These are phyloP conservation scores for Diaporthe aspalathi DNA, from an alignment of 2,329 filamentous ascomycete species.

Conservation along the genomic window DNA sequence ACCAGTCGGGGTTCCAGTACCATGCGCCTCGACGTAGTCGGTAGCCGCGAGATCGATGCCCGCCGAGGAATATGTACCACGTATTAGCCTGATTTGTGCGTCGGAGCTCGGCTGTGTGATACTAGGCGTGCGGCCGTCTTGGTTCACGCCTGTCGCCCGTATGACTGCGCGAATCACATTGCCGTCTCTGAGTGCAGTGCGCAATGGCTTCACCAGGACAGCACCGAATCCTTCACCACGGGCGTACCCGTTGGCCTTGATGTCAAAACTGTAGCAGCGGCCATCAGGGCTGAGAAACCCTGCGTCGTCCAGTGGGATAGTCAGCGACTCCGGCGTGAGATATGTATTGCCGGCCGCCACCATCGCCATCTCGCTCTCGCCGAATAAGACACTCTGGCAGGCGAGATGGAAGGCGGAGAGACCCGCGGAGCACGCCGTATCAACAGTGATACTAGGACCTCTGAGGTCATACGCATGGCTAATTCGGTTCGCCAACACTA, in stretches of 20 bases:
- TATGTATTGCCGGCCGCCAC: slow-evolving; percentile 53
- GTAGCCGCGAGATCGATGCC: slow-evolving; percentile 38
- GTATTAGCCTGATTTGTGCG: slow-evolving; percentile 50
- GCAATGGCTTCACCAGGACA: slow-evolving; percentile 59
- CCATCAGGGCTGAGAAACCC: slow-evolving; percentile 52
- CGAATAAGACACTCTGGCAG: slow-evolving; percentile 13
- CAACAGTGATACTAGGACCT: slow-evolving; percentile 52
- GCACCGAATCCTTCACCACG: slow-evolving; percentile 60
- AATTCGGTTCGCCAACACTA: slow-evolving; percentile 50
- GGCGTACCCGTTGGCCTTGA: slow-evolving; percentile 61
- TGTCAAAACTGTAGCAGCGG: slow-evolving; percentile 53
- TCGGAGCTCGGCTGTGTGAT: slow-evolving; percentile 53
- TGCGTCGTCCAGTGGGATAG: slow-evolving; percentile 48
- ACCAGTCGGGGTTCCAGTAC: slow-evolving; percentile 48
- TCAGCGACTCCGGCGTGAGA: slow-evolving; percentile 49
- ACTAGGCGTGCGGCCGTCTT: slow-evolving; percentile 56
- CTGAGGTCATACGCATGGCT: slow-evolving; percentile 54
- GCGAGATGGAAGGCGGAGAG: slow-evolving; percentile 33
- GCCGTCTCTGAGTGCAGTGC: slow-evolving; percentile 58
- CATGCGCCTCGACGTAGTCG: slow-evolving; percentile 6
- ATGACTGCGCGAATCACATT: slow-evolving; percentile 57
- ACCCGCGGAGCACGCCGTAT: slow-evolving; percentile 52
- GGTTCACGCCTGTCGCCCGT: slow-evolving; percentile 51
- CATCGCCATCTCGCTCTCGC: slow-evolving; percentile 12
- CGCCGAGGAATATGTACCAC: slow-evolving; percentile 46